Evolutionary conservation across 2,329 filamentous ascomycete species (phyloP).

Genomic region (Coniochaeta hoffmannii): DNA sequence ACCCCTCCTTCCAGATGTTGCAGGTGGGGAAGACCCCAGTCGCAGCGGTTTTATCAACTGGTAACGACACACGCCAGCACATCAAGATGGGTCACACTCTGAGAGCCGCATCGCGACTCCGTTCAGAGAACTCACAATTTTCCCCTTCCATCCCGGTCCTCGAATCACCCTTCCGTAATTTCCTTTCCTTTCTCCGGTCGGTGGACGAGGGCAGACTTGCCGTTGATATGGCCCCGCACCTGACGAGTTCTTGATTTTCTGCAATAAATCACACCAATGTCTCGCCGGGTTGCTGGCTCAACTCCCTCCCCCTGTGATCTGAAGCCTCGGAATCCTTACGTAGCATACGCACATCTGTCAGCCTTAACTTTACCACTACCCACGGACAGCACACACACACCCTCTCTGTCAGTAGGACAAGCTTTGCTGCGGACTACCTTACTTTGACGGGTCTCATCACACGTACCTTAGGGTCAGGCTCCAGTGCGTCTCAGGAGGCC

Average conservation of each 20-base stretch:
- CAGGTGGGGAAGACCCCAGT: slow-evolving; percentile 53
- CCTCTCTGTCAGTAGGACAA: slow-evolving; percentile 26
- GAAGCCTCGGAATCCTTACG: slow-evolving; percentile 24
- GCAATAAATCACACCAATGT: slow-evolving; percentile 59
- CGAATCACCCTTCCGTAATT: slow-evolving; percentile 24
- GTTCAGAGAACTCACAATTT: slow-evolving; percentile 37
- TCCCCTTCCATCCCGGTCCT: slow-evolving; percentile 31
- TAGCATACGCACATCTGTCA: slow-evolving; percentile 30
- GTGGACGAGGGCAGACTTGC: slow-evolving; percentile 29
- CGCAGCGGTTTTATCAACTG: slow-evolving; percentile 66
- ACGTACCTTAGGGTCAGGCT: slow-evolving; percentile 42
- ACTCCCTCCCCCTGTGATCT: slow-evolving; percentile 41
- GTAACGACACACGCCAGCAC: slow-evolving; percentile 82
- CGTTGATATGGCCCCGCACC: slow-evolving; percentile 38
- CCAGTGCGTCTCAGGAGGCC: slow-evolving; percentile 41
- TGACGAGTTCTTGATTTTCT: slow-evolving; percentile 34
- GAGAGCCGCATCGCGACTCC: slow-evolving; percentile 61
- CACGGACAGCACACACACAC: slow-evolving; percentile 23
- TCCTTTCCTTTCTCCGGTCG: slow-evolving; percentile 25
- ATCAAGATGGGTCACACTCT: slow-evolving; percentile 70
- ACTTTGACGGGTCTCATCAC: slow-evolving; percentile 11
- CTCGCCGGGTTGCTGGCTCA: slow-evolving; percentile 47
- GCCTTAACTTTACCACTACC: slow-evolving; percentile 33
- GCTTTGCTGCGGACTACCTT: slow-evolving; percentile 21
- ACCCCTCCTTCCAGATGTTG: slow-evolving; percentile 24